Base-by-base conservation (phyloP, 306 rosid genomes). In the Lablab purpureus region DNA sequence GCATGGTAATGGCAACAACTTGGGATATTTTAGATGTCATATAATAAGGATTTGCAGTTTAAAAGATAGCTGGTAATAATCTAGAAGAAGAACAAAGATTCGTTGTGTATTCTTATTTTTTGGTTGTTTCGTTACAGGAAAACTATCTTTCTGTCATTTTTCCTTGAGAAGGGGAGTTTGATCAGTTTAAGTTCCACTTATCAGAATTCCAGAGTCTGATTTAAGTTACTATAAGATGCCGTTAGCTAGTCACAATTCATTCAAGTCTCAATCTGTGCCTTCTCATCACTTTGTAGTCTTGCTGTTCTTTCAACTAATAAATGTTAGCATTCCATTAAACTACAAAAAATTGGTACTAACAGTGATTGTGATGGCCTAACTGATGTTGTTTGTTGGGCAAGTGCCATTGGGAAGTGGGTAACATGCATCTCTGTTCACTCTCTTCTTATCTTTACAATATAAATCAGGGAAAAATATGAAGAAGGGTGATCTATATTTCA, bases 351-450 rank as follows among this genome's bases (percentile, higher is more conserved):
- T 55, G 55, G 21, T 58, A 36, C 28, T 4, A 46, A 66, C 51
- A 30, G 56, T 74, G 86, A 83, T 73, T 78, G 43, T 6, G 79
- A 83, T 78, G 17, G n/a, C 45, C 77, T 73, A 83, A 78, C 86
- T 5, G 13, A 46, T 60, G 12, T 21, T 63, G 36, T 36, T 76
- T 41, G 74, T 77, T 71, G 56, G 66, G 50, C 22, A 76, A 51
- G 47, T 59, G 58, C 81, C 73, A 76, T 37, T 17, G 73, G 76
- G 75, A 50, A 83, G 86, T 66, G 77, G 80, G 58, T 83, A 78
- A 27, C 77, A 78, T 65, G 40, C 73, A 72, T 65, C 49, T 56
- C 18, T 50, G 27, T 71, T 65, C 45, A 65, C 66, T 65, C 54
- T 73, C 0, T 66, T 67, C 69, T 67, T 0, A 6, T 59, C 73